Conservation (phyloP, 2,329 filamentous ascomycete genomes). For the Cercospora berteroae region DNA sequence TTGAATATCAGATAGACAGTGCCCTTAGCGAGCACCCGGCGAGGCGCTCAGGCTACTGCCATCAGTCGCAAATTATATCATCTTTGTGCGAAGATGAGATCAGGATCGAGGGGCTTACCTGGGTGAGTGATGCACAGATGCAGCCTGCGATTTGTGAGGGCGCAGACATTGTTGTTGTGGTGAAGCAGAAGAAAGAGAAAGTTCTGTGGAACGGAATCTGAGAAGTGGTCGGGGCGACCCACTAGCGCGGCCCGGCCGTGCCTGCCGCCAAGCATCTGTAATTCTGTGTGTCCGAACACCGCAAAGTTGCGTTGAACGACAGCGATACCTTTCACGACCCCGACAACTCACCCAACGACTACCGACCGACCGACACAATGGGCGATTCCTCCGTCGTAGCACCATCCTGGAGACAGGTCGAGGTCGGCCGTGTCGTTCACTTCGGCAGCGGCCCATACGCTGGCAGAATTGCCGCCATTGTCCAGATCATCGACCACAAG, state of each 20-base stretch:
- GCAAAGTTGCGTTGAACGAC: conserved; percentile 5
- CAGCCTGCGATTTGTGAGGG: conserved; percentile 1
- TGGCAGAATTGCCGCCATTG: conserved; percentile 87
- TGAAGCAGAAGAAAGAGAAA: conserved; percentile 10
- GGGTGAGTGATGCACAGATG: background rate
- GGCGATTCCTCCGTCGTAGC: conserved; percentile 41
- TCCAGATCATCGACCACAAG: conserved; percentile 99
- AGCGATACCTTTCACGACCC: conserved; percentile 16
- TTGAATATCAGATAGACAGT: conserved; percentile 77
- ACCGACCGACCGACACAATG: conserved; percentile 30
- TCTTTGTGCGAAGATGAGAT: conserved; percentile 55
- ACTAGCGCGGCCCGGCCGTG: background rate
- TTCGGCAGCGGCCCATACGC: conserved; percentile 78
- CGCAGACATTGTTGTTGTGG: conserved; percentile 16
- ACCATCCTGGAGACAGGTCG: conserved; percentile 83
- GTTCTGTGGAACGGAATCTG: conserved; percentile 1
- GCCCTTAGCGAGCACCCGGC: conserved; percentile 83
- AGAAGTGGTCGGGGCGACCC: background rate
- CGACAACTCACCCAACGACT: conserved; percentile 17
- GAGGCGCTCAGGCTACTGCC: conserved; percentile 76
- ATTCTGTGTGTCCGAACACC: conserved; percentile 11
- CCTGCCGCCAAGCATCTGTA: conserved; percentile 1
- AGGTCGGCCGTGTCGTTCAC: conserved; percentile 96
- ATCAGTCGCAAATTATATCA: conserved; percentile 99
- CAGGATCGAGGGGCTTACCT: conserved; percentile 10